A percentile compares a stretch with the other conserved stretches of the same genome.
These are phyloP conservation scores for Fusarium sterilihyphosum DNA, from an alignment of 2,329 filamentous ascomycete genomes.

Conservation along the genomic window DNA sequence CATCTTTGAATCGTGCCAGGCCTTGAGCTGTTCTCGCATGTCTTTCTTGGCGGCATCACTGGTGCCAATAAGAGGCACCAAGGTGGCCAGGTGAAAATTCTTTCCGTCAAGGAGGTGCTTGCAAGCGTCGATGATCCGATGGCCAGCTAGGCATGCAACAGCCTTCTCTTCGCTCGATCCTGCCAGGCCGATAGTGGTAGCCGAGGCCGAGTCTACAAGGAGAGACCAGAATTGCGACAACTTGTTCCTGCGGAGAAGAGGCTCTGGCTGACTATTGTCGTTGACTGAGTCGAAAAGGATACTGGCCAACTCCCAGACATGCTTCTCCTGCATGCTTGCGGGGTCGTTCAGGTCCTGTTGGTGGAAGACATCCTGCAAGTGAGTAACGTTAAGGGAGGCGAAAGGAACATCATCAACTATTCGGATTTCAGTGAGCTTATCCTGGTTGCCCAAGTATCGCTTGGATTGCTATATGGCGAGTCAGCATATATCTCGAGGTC, in stretches of 20 bases:
- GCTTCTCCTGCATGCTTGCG: slow-evolving; percentile 70
- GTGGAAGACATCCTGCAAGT: slow-evolving; percentile 53
- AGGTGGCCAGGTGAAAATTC: slow-evolving; percentile 84
- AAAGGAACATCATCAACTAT: slow-evolving; percentile 68
- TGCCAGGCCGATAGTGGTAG: slow-evolving; percentile 65
- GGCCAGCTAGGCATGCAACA: slow-evolving; percentile 79
- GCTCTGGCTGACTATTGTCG: slow-evolving; percentile 52
- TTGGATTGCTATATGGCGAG: slow-evolving; percentile 60
- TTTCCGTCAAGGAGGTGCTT: slow-evolving; percentile 78
- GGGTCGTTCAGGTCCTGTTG: slow-evolving; percentile 54
- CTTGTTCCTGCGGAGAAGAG: slow-evolving; percentile 65
- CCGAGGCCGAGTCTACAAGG: slow-evolving; percentile 70
- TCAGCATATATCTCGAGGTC: slow-evolving; percentile 11
- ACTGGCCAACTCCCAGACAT: slow-evolving; percentile 86
- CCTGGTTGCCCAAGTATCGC: slow-evolving; percentile 64
- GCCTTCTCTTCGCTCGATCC: slow-evolving; percentile 82
- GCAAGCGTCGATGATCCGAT: slow-evolving; percentile 85
- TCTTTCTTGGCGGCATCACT: slow-evolving; percentile 76
- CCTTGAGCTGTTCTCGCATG: slow-evolving; percentile 81
- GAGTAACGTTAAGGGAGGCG: slow-evolving; percentile 57
- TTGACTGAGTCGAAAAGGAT: slow-evolving; percentile 83
- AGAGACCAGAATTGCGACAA: slow-evolving; percentile 75
- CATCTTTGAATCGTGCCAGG: slow-evolving; percentile 85
- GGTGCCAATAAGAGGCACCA: slow-evolving; percentile 83
- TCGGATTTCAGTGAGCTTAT: slow-evolving; percentile 63